phyloP scores from a whole-genome alignment of 805 yeast species.

The Yamadazyma paraphyllophila region DNA sequence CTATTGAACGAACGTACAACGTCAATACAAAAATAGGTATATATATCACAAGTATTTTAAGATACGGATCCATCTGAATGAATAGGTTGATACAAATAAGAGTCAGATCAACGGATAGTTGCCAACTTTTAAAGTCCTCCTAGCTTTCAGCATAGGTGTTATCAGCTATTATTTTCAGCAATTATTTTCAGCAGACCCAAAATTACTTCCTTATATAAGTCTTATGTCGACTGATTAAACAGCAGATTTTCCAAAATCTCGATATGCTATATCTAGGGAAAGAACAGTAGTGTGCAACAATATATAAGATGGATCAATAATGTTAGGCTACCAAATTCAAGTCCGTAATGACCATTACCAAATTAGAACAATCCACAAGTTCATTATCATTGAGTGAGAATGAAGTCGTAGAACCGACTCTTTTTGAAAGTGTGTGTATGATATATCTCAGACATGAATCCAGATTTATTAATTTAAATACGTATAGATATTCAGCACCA shows the following conservation, averaged over 20 bases:
- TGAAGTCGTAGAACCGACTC: constrained; percentile 2
- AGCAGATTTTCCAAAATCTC: background rate
- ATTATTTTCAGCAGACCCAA: too few species aligned
- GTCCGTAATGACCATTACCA: constrained; percentile 3
- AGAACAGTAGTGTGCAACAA: background rate
- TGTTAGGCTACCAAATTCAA: background rate
- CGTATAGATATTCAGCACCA: constrained; percentile 3
- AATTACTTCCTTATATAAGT: too few species aligned
- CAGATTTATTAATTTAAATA: constrained; percentile 1
- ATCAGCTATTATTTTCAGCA: too few species aligned
- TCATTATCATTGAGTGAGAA: constrained; percentile 7
- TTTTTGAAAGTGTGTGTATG: constrained; percentile 11
- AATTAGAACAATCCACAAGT: constrained; percentile 7
- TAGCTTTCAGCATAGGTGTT: too few species aligned
- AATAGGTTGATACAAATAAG: too few species aligned
- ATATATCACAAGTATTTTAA: background rate
- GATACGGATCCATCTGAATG: background rate
- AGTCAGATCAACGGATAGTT: too few species aligned
- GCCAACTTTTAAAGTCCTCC: too few species aligned
- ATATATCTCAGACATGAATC: constrained; percentile 12
- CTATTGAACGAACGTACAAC: constrained; percentile 10
- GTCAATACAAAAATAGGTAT: background rate
- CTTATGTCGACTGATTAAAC: too few species aligned
- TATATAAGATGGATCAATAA: background rate
- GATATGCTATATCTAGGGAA: background rate